phyloP scores from a whole-genome alignment of 192 early-diverging fungal genomes.

The Irineochytrium annulatum region DNA sequence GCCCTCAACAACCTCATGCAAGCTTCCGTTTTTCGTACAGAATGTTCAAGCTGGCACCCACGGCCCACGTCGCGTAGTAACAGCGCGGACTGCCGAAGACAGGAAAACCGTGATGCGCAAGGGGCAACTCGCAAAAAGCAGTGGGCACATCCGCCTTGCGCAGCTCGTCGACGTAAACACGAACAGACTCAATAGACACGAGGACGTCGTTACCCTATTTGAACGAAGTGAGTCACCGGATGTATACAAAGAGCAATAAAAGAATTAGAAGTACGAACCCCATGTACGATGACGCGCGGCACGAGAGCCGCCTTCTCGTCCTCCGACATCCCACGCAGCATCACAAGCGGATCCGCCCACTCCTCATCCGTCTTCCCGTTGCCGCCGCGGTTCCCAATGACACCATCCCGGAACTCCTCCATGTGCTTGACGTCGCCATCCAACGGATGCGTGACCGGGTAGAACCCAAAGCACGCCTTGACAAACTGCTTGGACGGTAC shows the following conservation, averaged over 20 bases:
- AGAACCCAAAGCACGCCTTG: conserved; percentile 53
- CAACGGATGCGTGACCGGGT: conserved; percentile 23
- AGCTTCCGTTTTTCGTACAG: conserved; percentile 16
- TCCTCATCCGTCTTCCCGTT: conserved; percentile 9
- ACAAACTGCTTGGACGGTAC: no score
- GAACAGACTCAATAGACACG: conserved; percentile 20
- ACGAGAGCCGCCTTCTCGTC: no score
- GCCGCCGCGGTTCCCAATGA: not conserved
- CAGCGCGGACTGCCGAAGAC: conserved; percentile 8
- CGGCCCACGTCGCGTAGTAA: conserved; percentile 13
- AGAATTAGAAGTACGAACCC: no score
- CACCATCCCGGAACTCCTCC: conserved; percentile 8
- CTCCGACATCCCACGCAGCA: no score
- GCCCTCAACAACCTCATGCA: no score
- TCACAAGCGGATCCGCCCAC: conserved; percentile 28
- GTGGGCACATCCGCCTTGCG: conserved; percentile 5
- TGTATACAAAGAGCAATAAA: no score
- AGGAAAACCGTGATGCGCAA: conserved; percentile 18
- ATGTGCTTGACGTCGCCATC: not conserved
- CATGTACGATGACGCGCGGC: no score
- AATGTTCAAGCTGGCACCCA: not conserved
- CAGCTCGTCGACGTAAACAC: conserved; percentile 28
- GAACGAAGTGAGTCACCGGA: no score
- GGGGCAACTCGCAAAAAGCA: conserved; percentile 19
- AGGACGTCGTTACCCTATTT: conserved; percentile 33